Conservation (phyloP, 306 rosid species). For the Cercis canadensis region DNA sequence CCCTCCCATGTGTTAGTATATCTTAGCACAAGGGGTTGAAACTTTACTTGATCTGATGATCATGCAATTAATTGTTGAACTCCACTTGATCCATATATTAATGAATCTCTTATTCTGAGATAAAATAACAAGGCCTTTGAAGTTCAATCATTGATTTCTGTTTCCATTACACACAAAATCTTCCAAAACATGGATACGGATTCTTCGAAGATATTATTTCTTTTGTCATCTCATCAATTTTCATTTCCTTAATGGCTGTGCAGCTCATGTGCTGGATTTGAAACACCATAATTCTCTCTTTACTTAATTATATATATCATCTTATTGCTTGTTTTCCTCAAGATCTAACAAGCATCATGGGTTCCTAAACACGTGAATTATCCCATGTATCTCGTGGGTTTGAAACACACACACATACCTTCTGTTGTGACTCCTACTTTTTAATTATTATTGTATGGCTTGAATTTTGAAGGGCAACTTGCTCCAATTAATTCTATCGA, state of each 20-base stretch:
- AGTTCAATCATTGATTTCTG: slow-evolving; percentile 43
- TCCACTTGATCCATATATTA: slow-evolving; percentile 44
- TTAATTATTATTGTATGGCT: too few relatives aligned
- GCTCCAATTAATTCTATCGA: too few relatives aligned
- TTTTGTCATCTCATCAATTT: background rate
- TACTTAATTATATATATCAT: background rate
- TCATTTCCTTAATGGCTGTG: slow-evolving; percentile 21
- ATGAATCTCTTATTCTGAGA: background rate
- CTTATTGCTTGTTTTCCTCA: slow-evolving; percentile 10
- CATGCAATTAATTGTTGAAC: slow-evolving; percentile 40
- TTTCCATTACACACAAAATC: slow-evolving; percentile 31
- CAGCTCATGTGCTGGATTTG: slow-evolving; percentile 43
- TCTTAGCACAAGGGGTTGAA: slow-evolving; percentile 34
- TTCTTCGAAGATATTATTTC: slow-evolving; percentile 37
- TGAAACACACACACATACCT: slow-evolving; percentile 19
- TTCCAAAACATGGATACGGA: slow-evolving; percentile 51
- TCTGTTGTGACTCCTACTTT: slow-evolving; percentile 8
- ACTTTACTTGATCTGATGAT: slow-evolving; percentile 37
- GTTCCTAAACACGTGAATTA: slow-evolving; percentile 41
- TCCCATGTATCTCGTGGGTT: slow-evolving; percentile 40
- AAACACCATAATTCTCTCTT: background rate
- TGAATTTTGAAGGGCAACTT: background rate
- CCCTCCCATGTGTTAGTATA: slow-evolving; percentile 57
- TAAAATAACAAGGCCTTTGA: background rate
- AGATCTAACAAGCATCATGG: slow-evolving; percentile 1